Evolutionary conservation across 2,329 filamentous ascomycete genomes (phyloP).

Genomic region (Epichloe elymi): DNA sequence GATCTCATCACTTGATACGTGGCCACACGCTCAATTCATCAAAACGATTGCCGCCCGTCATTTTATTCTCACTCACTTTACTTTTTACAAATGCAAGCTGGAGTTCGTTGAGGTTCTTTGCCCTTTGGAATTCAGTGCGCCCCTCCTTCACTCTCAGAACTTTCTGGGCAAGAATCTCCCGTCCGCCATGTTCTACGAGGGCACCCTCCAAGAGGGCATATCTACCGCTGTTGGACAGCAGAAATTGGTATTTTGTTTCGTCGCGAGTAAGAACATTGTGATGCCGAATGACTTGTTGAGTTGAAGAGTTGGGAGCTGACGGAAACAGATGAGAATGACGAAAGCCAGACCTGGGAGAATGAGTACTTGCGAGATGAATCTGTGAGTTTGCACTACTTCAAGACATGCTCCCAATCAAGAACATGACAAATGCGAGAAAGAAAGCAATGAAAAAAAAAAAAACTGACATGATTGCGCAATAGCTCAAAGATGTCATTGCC

Average conservation of each 20-base stretch:
- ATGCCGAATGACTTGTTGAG: neutral
- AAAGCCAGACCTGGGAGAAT: constrained; percentile 60
- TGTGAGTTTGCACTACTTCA: constrained; percentile 24
- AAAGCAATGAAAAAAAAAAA: neutral
- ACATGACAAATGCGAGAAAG: neutral
- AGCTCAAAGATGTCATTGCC: constrained; percentile 44
- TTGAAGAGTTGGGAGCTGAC: constrained; percentile 7
- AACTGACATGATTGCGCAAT: constrained; percentile 6
- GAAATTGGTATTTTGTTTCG: constrained; percentile 76
- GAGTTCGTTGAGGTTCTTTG: too few species aligned
- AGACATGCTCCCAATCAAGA: neutral
- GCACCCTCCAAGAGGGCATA: constrained; percentile 71
- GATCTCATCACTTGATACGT: too few species aligned
- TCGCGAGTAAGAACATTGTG: constrained; percentile 49
- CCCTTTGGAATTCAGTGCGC: too few species aligned
- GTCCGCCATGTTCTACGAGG: constrained; percentile 62
- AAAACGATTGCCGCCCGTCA: neutral
- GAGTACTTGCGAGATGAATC: constrained; percentile 48
- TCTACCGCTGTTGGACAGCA: constrained; percentile 57
- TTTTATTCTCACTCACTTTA: too few species aligned
- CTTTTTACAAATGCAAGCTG: too few species aligned
- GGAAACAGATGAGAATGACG: constrained; percentile 48
- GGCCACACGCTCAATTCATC: too few species aligned
- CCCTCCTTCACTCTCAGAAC: too few species aligned
- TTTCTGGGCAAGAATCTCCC: too few species aligned